Conservation (phyloP, 768 basidiomycete species). For the Phylloporus sp. region DNA sequence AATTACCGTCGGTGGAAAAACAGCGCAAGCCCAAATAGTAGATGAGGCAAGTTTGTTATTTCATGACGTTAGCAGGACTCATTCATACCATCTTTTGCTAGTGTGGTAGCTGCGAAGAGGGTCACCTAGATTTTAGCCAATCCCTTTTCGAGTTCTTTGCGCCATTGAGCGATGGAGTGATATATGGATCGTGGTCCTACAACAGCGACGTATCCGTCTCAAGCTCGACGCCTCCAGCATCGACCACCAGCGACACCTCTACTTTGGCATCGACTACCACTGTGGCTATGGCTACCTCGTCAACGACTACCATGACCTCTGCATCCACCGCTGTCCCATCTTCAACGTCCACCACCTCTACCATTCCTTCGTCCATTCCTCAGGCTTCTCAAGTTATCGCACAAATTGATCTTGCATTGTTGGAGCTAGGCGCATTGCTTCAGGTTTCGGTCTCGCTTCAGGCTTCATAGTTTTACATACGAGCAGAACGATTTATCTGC, state of each 20-base stretch:
- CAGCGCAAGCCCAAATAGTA: conserved; percentile 39
- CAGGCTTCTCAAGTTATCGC: conserved; percentile 19
- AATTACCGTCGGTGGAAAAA: conserved; percentile 37
- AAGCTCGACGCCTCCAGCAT: conserved; percentile 17
- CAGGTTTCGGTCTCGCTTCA: conserved; percentile 7
- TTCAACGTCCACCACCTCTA: conserved; percentile 2
- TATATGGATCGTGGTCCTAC: conserved; percentile 41
- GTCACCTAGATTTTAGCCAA: conserved; percentile 44
- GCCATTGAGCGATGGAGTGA: conserved; percentile 28
- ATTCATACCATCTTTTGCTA: conserved; percentile 9
- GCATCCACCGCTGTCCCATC: conserved; percentile 6
- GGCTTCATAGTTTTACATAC: neutral
- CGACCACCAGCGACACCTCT: conserved; percentile 19
- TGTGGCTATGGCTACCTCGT: conserved; percentile 11
- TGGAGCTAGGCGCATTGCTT: conserved; percentile 23
- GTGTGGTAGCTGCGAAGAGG: conserved; percentile 39
- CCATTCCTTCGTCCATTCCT: conserved; percentile 15
- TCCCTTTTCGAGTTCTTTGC: conserved; percentile 45
- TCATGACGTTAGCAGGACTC: neutral
- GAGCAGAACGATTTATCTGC: neutral
- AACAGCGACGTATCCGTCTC: conserved; percentile 21
- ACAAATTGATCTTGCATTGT: conserved; percentile 24
- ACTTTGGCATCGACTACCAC: conserved; percentile 19
- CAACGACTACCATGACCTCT: conserved; percentile 9
- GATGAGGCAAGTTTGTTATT: conserved; percentile 37